Evolutionary conservation across 140 eudicot genomes (phyloP).

Genomic region (Erigeron philadelphicus): DNA sequence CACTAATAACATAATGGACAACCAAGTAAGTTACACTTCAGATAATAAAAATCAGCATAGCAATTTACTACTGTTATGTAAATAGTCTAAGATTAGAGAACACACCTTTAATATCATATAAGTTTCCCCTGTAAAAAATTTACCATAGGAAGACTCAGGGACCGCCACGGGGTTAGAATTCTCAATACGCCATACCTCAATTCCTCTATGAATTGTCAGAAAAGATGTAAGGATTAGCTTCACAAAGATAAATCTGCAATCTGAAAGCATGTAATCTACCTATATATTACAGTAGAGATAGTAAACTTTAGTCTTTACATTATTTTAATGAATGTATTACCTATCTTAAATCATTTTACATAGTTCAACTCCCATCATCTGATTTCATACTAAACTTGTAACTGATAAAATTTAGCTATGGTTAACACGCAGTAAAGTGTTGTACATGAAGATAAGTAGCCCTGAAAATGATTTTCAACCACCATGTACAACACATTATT

Average conservation of each 20-base stretch:
- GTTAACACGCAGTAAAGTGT: too few species aligned
- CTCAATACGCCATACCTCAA: slow-evolving; percentile 90
- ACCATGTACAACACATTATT: too few species aligned
- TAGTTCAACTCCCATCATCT: too few species aligned
- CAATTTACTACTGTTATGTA: not conserved
- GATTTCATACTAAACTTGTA: too few species aligned
- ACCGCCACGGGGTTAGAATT: slow-evolving; percentile 65
- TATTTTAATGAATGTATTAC: not conserved
- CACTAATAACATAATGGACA: not conserved
- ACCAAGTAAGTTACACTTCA: not conserved
- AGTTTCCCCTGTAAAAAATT: slow-evolving; percentile 71
- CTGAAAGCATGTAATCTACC: not conserved
- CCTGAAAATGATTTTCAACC: too few species aligned
- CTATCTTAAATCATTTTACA: not conserved
- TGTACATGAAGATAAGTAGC: too few species aligned
- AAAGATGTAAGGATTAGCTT: slow-evolving; percentile 29
- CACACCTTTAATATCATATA: slow-evolving; percentile 70
- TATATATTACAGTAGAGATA: not conserved
- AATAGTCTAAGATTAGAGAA: slow-evolving; percentile 15
- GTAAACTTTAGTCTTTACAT: not conserved
- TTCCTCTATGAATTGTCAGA: slow-evolving; percentile 60
- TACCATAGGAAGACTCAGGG: slow-evolving; percentile 66
- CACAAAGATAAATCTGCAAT: not conserved
- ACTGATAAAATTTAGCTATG: too few species aligned
- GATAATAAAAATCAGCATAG: too few species aligned